phyloP scores from a whole-genome alignment of 2,329 filamentous ascomycete genomes.

The Phoma sp. region DNA sequence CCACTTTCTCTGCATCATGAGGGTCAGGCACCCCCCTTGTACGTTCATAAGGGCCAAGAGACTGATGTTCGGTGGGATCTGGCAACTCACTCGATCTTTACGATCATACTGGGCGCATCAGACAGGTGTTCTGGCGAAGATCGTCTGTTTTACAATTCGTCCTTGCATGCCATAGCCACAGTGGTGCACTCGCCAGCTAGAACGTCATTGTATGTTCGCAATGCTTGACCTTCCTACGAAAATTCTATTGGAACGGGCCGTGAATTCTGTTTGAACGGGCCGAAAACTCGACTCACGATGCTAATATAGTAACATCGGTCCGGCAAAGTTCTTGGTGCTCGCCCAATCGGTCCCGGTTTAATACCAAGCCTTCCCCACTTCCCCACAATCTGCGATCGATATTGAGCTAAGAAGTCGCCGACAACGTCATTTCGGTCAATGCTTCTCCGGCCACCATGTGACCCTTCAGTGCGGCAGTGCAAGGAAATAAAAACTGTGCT shows the following conservation, averaged over 20 bases:
- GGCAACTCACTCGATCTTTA: not conserved
- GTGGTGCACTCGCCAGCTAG: too few relatives aligned
- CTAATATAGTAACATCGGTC: not conserved
- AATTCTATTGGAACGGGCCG: not conserved
- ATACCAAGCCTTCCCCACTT: slow-evolving; percentile 11
- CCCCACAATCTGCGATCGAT: slow-evolving; percentile 11
- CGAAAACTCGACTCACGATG: not conserved
- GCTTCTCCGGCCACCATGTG: too few relatives aligned
- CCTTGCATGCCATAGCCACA: too few relatives aligned
- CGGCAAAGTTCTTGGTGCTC: too few relatives aligned
- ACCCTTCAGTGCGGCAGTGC: slow-evolving; percentile 6
- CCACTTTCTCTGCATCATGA: too few relatives aligned
- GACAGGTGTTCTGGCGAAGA: too few relatives aligned
- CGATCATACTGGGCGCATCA: not conserved
- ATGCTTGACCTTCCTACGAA: slow-evolving; percentile 1
- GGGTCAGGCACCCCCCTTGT: too few relatives aligned
- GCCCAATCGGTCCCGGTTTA: too few relatives aligned
- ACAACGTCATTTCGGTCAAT: slow-evolving; percentile 13
- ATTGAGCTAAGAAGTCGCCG: not conserved
- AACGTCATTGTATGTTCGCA: too few relatives aligned
- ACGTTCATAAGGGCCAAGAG: too few relatives aligned
- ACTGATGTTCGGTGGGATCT: too few relatives aligned
- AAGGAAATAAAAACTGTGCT: not conserved
- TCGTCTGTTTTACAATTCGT: too few relatives aligned
- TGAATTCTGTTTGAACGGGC: not conserved